Base-by-base conservation (phyloP, 768 basidiomycete species). In the Amanita pallidorosea region DNA sequence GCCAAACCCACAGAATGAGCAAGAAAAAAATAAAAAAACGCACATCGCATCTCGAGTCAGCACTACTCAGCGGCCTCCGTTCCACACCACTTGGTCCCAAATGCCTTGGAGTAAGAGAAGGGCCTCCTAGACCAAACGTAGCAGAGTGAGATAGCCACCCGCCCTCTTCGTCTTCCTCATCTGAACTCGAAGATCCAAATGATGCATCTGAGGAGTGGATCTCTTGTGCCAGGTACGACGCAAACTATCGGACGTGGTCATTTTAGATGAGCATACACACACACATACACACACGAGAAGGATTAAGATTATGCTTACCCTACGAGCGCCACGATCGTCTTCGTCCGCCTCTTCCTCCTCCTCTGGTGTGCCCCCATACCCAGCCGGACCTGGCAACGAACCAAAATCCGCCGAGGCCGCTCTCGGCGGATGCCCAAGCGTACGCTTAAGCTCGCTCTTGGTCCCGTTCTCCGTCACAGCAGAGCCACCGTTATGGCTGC, bases 71-170 rank as follows among this genome's bases (percentile, higher is more conserved):
- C 7, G 71, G 73, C 53, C 75, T 70, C 50, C 74, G 67, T 51
- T 75, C 73, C 17, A 17, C 47, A 7, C 47, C 36, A 38, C 34
- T 38, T 6, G 23, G 23, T 49, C 59, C 65, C 51, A 69, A 68
- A 56, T 71, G 70, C 51, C 75, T 69, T 47, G 73, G n/a, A 17
- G 31, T 67, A 15, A 75, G 68, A 3, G 78, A 74, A 15, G 74
- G 71, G 47, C 70, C 67, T 20, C 50, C 42, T 13, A 44, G 25
- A 23, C 76, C 75, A 55, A 88, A 88, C n/a, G 73, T 79, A 17
- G 73, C 79, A 7, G 85, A 88, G 40, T 85, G 83, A 3, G 86
- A 73, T 22, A 90, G 64, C 89, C 88, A 91, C 0, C 87, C 87
- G 4, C 79, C 79, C 11, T 87, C 86, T 15, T 87, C 85, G 15